phyloP scores from a whole-genome alignment of 495 filamentous ascomycete species.

The Bacidia rubella region DNA sequence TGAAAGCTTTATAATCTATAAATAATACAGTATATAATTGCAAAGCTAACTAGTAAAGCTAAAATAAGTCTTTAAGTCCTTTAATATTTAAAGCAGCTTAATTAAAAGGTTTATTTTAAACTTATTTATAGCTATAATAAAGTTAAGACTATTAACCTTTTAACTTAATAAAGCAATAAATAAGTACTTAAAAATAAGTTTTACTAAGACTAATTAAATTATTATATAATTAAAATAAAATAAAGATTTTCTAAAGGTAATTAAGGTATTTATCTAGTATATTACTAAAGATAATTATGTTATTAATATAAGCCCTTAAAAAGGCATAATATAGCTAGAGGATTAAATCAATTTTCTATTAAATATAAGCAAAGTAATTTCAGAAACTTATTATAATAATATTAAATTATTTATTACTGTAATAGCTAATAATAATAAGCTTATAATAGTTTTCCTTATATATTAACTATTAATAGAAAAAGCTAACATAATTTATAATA shows the following conservation, averaged over 20 bases:
- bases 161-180: not conserved
- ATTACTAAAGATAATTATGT: slow-evolving; percentile 3
- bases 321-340: not conserved
- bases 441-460: not conserved
- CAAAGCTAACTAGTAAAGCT: not conserved
- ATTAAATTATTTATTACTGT: slow-evolving; percentile 2
- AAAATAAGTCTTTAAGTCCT: not conserved
- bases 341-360: slow-evolving; percentile 3
- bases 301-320: slow-evolving; percentile 2
- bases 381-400: slow-evolving; percentile 3
- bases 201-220: slow-evolving; percentile 2
- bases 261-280: not conserved
- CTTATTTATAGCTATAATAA: not conserved
- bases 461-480: slow-evolving; percentile 9
- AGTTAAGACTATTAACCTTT: slow-evolving; percentile 1
- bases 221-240: not conserved
- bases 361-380: slow-evolving; percentile 1
- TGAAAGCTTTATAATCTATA: not conserved
- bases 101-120: not conserved
- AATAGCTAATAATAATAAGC: slow-evolving; percentile 2
- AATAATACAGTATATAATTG: slow-evolving; percentile 1
- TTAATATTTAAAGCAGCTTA: not conserved
- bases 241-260: not conserved
- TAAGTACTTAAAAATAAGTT: slow-evolving; percentile 1
- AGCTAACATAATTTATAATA: not conserved